Percentiles rank a stretch among this genome's conserved stretches.
phyloP scores from a whole-genome alignment of 306 rosid genomes.

The Crotalaria pallida region DNA sequence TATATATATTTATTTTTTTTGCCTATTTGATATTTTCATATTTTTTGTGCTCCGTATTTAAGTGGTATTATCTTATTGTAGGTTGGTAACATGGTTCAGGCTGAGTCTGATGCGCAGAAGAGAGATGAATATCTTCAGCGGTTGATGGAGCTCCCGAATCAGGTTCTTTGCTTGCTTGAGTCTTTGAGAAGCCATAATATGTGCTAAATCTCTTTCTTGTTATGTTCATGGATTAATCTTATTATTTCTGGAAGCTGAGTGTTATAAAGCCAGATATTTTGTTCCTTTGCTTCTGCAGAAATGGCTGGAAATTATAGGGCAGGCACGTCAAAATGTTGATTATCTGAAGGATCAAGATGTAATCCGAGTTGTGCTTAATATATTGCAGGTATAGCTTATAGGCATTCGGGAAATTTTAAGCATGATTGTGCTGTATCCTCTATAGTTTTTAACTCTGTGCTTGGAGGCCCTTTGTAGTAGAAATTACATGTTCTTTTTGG shows the following conservation, averaged over 20 bases:
- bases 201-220: background rate
- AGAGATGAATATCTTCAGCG: conserved; percentile 91
- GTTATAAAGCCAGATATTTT: background rate
- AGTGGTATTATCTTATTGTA: conserved; percentile 22
- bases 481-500: background rate
- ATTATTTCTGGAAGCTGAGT: background rate
- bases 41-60: background rate
- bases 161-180: conserved; percentile 41
- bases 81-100: conserved; percentile 98
- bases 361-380: conserved; percentile 85
- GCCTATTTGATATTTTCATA: background rate
- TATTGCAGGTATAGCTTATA: conserved; percentile 60
- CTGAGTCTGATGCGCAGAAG: conserved; percentile 84
- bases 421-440: background rate
- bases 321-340: conserved; percentile 85
- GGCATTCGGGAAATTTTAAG: background rate
- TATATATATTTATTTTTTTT: background rate
- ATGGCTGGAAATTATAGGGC: conserved; percentile 93
- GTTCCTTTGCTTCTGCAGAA: conserved; percentile 40
- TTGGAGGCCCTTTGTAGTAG: background rate
- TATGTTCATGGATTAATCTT: background rate
- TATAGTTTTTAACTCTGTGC: background rate
- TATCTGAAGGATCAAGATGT: conserved; percentile 86
- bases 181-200: conserved; percentile 5
- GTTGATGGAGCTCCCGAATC: conserved; percentile 90